Evolutionary conservation across 2,329 filamentous ascomycete species (phyloP).

Genomic region (Paraphoma sp.): DNA sequence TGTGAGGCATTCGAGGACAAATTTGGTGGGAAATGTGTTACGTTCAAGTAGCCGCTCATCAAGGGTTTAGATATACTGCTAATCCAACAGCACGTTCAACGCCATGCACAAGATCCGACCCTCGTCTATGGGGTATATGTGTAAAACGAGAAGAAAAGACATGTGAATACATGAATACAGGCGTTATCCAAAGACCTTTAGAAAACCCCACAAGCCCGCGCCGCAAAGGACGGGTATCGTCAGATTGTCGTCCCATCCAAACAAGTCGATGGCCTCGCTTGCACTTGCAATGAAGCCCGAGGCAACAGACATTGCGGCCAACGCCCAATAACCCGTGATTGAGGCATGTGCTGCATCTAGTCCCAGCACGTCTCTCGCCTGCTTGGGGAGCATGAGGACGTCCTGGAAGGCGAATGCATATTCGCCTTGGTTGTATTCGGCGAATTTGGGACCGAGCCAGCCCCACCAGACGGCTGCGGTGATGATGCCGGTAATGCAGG

Average conservation of each 20-base stretch:
- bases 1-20: too few species aligned
- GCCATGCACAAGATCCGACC: neutral
- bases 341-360: slow-evolving; percentile 65
- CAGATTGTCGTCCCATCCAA: slow-evolving; percentile 95
- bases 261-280: slow-evolving; percentile 90
- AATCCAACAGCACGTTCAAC: neutral
- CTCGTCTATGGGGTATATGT: neutral
- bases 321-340: slow-evolving; percentile 73
- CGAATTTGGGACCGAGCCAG: slow-evolving; percentile 69
- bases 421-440: slow-evolving; percentile 45
- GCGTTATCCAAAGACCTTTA: slow-evolving; percentile 76
- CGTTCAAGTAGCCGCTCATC: too few species aligned
- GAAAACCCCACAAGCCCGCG: slow-evolving; percentile 86
- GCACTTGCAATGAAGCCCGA: slow-evolving; percentile 88
- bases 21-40: too few species aligned
- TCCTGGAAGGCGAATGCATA: slow-evolving; percentile 84
- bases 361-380: slow-evolving; percentile 66
- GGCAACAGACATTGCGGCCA: slow-evolving; percentile 82
- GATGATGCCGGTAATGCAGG: slow-evolving; percentile 80
- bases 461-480: slow-evolving; percentile 91
- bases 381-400: slow-evolving; percentile 70
- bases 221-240: slow-evolving; percentile 94
- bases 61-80: neutral
- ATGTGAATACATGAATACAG: neutral
- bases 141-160: neutral